Conservation (phyloP, 345 rosid species). For the Gossypium mustelinum region DNA sequence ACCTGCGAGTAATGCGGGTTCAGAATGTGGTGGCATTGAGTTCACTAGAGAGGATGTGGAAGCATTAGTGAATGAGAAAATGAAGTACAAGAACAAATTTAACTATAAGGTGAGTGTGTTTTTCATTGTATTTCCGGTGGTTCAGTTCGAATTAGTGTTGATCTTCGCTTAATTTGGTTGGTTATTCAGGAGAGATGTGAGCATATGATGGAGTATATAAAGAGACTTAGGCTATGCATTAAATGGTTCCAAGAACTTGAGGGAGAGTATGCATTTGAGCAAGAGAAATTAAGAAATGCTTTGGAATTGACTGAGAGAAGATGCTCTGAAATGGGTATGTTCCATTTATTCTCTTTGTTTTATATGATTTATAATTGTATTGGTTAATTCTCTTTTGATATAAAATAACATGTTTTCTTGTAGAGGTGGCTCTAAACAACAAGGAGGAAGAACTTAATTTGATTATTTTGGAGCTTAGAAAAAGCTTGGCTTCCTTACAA, state of each 20-base stretch:
- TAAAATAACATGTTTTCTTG: conserved; percentile 25
- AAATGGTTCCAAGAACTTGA: conserved; percentile 98
- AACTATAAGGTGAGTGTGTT: conserved; percentile 66
- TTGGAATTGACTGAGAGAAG: conserved; percentile 62
- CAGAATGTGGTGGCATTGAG: conserved; percentile 55
- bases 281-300: conserved; percentile 64
- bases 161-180: conserved; percentile 9
- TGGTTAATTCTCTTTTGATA: conserved; percentile 5
- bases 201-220: conserved; percentile 87
- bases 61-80: conserved; percentile 50
- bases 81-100: conserved; percentile 63
- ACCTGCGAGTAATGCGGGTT: conserved; percentile 57
- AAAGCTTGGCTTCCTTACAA: conserved; percentile 66
- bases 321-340: conserved; percentile 78
- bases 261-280: conserved; percentile 73
- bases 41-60: conserved; percentile 66
- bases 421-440: conserved; percentile 67
- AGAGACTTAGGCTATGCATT: conserved; percentile 84
- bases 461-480: conserved; percentile 80
- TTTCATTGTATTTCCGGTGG: background rate
- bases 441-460: conserved; percentile 89
- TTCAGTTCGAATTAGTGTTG: conserved; percentile 11
- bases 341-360: background rate
- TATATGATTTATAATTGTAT: background rate
- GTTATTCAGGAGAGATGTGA: conserved; percentile 85